Evolutionary conservation across 1,284 basidiomycete species (phyloP), one percentile per base, ranked within the genome.

Genomic region (Trichosporon sp.): DNA sequence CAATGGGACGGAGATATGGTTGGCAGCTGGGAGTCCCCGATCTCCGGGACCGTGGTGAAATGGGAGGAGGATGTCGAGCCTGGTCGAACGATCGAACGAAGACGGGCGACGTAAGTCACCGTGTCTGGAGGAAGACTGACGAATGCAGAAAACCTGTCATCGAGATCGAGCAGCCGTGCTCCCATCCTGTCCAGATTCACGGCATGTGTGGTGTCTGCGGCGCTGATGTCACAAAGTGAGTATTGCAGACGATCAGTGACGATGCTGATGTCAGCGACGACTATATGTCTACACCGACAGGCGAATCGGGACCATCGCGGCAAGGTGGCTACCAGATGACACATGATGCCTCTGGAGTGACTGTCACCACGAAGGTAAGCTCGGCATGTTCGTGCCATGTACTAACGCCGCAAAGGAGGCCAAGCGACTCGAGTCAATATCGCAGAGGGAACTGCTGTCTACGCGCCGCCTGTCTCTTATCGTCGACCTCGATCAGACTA

Each of bases 401-500:
- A 56, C 59, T 67, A 64, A 69, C 58, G 31, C 37, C 49, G 49
- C 25, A 14, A 86, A 93, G 79, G 94, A 96, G 81, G 95, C 95
- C 0, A 87, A 90, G 73, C 86, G 91, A 23, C 88, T 97, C 68
- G 93, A 96, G 74, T 85, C 85, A 32, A 89, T 93, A 73, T 89
- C 89, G 5, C 89, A 91, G 2, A 81, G 88, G 3, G 86, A 88
- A 66, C 86, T 99, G 29, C 84, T 93, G 70, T 84, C 85, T 58
- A 82, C 87, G 14, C 86, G 88, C 64, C 93, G 89, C 74, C 86
- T 99, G 23, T 92, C 92, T 11, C 87, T 99, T 67, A 97, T 99
- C 73, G 95, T 99, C 71, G 95, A 99, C 82, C 86, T 99, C 44
- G 95, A 99, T 82, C 95, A 99, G 80, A 99, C 95, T 7, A 94